Base-by-base conservation (phyloP, 768 basidiomycete genomes). In the Scleroderma citrinum region DNA sequence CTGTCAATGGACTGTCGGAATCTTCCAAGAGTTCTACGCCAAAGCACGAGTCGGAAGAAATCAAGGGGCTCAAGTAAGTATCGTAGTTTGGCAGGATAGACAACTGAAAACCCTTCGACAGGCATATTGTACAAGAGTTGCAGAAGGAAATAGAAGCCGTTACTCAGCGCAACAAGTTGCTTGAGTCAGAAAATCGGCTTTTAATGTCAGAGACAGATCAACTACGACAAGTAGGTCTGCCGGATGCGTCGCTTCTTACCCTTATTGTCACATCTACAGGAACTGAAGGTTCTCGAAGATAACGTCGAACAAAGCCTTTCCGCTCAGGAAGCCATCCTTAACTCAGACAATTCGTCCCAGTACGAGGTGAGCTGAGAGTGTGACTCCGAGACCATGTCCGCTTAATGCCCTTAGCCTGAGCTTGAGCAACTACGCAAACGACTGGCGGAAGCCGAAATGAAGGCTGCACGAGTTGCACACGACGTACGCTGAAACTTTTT, bases 91-190 rank as follows among this genome's bases (percentile, higher is more conserved):
- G 19, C 23, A 12, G n/a, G 26, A 37, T 10, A 6, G 7, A 30
- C 16, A 46, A 46, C 35, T 61, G 40, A 52, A 16, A 17, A 17
- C 12, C 21, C 10, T 14, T 44, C 46, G 16, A 1, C 52, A 90
- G 88, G 67, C 85, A 91, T 59, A 90, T 96, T 58, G 81, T 96
- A 19, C 85, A 90, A 61, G 87, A 92, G 57, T 73, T 96, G 35
- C 87, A 89, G 60, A 85, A 87, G 57, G 93, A 96, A 67, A 88
- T 81, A 57, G 61, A 80, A 3, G 69, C 74, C 21, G 63, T 77
- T 1, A 66, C 76, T 7, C 85, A 89, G 52, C 77, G 77, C 51
- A 81, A 81, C 62, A 82, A 85, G 58, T 62, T 83, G n/a, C 62
- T 93, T 37, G 82, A 84, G 62, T 78, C 83, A 11, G 90, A 92